A percentile compares a stretch with the other conserved stretches of the same genome.
Conservation (phyloP, 2,329 filamentous ascomycete species). For the Didymellaceae sp. region DNA sequence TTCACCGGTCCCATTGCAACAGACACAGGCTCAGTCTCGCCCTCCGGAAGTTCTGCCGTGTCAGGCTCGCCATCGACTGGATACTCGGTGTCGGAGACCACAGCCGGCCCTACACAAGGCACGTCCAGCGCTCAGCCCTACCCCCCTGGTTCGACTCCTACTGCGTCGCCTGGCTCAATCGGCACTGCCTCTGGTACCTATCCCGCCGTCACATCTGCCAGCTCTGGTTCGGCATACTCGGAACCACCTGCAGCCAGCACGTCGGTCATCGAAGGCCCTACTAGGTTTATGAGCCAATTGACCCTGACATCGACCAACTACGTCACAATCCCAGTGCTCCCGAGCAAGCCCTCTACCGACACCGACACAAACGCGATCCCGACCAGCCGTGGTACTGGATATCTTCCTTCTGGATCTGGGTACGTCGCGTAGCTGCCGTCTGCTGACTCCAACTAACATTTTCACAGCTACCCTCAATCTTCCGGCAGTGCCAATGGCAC, state of each 20-base stretch:
- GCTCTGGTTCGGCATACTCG: constrained; percentile 18
- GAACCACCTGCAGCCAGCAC: constrained; percentile 19
- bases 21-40: constrained; percentile 11
- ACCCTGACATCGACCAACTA: constrained; percentile 32
- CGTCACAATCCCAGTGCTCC: constrained; percentile 20
- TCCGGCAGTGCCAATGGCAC: constrained; percentile 32
- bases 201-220: constrained; percentile 17
- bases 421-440: constrained; percentile 16
- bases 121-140: constrained; percentile 1
- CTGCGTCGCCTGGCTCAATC: constrained; percentile 1
- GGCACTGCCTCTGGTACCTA: constrained; percentile 15
- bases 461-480: constrained; percentile 23
- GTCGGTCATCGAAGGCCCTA: constrained; percentile 26
- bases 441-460: constrained; percentile 3
- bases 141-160: constrained; percentile 6
- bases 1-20: constrained; percentile 1
- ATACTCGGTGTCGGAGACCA: background rate
- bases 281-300: constrained; percentile 35
- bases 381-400: constrained; percentile 28
- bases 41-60: background rate
- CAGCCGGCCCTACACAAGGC: constrained; percentile 6
- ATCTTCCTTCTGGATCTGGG: constrained; percentile 36
- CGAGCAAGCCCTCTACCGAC: constrained; percentile 17
- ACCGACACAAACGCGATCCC: constrained; percentile 25
- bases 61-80: background rate